Base-by-base conservation (phyloP, 2,329 filamentous ascomycete species). In the Thelonectria olida region DNA sequence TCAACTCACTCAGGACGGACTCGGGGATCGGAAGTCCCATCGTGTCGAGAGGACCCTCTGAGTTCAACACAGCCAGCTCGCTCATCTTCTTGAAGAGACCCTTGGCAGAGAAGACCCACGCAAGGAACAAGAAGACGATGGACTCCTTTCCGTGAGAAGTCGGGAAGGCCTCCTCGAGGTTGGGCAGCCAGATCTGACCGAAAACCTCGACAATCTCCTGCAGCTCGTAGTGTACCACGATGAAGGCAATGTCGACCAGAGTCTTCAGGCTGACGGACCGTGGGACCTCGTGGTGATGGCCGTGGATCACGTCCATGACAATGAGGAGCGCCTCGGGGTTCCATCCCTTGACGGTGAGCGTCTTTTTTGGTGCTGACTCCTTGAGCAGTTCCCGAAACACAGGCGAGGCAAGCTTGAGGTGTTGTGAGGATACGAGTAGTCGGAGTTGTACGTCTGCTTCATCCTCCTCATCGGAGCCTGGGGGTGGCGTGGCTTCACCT, bases 181-280 rank as follows among this genome's bases (percentile, higher is more conserved):
- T 47, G 13, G 27, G 22, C 15, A 61, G 10, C 61, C 63, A 65
- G 1, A 15, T 15, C 5, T 48, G 23, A 7, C 6, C 41, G 9
- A 52, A 48, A 3, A 23, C n/a, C 1, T 64, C 39, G 9, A 54
- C 5, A 0, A 8, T 22, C 0, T 67, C 63, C 3, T 62, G 39
- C 2, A 41, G 56, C 2, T 58, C 25, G 2, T 66, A 67, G 9
- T 66, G 54, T 7, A 66, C 63, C 9, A 59, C 48, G 0, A 67
- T 28, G 1, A 58, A 53, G 2, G 56, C 48, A 4, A 67, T 28
- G 1, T 62, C 53, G 9, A 50, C 22, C 0, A 67, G 5, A 0
- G 55, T 57, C 2, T 36, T 2, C 1, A 64, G 5, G 4, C 8
- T 45, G 5, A 62, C 1, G 0, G 31, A 0, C 0, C 7, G 38